Evolutionary conservation across 2,329 filamentous ascomycete genomes (phyloP), one percentile per base, ranked within the genome.

Genomic region (Corniculantispora saksenae): DNA sequence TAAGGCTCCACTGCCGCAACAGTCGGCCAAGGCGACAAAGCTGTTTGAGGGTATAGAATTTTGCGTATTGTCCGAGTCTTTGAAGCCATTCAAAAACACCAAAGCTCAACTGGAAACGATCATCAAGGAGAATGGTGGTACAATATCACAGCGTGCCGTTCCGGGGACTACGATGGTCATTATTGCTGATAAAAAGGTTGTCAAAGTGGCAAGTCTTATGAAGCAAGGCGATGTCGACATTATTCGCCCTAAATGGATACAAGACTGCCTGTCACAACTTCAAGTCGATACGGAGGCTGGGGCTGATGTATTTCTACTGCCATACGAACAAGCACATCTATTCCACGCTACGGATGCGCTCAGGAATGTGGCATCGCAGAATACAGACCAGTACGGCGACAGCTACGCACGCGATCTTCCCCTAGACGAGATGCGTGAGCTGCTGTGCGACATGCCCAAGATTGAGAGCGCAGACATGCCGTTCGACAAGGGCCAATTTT

Each of bases 121-220:
- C 1, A 85, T 98, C 71, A 97, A 95, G 76, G 85, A 89, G 6
- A 88, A 97, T 67, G 94, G 94, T 3, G 95, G 93, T 7, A 86
- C 80, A 12, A 83, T 97, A 38, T 90, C 90, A 9, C 93, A 97
- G 74, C 89, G 89, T 13, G 86, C 92, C 8, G 85, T 82, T 5
- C 84, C 86, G 1, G 83, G 81, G 3, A 80, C 85, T 1, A 79
- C 82, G 53, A 93, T 91, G 68, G 82, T 95, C 43, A 83, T 94
- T 59, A 80, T 98, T 13, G 92, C 91, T 0, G 94, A 97, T 69
- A 91, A 93, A 75, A 91, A 83, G 51, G 84, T 87, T 0, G 89
- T 98, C 69, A 94, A 94, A 72, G 93, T 94, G 1, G 91, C 92
- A 1, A 93, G 92, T 12, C 78, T 97, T 10, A 88, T 93, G 67